Conservation (phyloP, 768 basidiomycete species). For the Pleurotus citrinopileatus region DNA sequence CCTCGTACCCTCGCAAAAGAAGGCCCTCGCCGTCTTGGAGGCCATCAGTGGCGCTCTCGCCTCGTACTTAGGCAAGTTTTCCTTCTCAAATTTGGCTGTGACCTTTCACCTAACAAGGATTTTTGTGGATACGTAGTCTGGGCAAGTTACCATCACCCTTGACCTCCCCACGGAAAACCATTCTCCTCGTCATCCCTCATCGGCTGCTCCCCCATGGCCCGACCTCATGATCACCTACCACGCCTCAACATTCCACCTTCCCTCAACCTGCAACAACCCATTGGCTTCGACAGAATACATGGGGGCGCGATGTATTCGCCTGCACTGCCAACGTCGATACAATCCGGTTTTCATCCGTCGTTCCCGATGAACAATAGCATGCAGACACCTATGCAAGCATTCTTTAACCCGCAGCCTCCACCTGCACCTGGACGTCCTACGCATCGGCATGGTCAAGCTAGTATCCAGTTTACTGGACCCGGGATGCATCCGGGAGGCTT, state of each 20-base stretch:
- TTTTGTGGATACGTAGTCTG: neutral
- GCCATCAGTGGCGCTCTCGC: neutral
- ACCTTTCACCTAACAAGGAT: neutral
- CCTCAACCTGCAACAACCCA: slow-evolving; percentile 55
- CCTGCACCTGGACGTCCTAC: slow-evolving; percentile 49
- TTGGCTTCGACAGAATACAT: slow-evolving; percentile 37
- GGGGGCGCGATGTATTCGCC: slow-evolving; percentile 54
- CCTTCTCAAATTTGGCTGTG: neutral
- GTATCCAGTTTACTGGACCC: slow-evolving; percentile 55
- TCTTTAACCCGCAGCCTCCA: slow-evolving; percentile 52
- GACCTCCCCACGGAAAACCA: neutral
- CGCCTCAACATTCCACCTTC: slow-evolving; percentile 56
- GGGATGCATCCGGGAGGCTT: slow-evolving; percentile 53
- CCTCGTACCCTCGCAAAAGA: neutral
- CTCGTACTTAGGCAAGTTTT: neutral
- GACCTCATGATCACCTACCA: slow-evolving; percentile 49
- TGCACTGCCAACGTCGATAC: slow-evolving; percentile 56
- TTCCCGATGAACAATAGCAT: slow-evolving; percentile 47
- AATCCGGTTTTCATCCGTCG: slow-evolving; percentile 54
- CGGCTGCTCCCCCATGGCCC: slow-evolving; percentile 27
- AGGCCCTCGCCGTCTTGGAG: slow-evolving; percentile 2
- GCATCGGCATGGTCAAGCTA: slow-evolving; percentile 63
- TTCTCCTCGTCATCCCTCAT: neutral
- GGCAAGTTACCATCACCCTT: slow-evolving; percentile 1
- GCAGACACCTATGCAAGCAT: slow-evolving; percentile 75